A percentile compares a stretch with the other conserved stretches of the same genome.
Conservation (phyloP, 2,329 filamentous ascomycete genomes). For the Leptoxyphium fumago region DNA sequence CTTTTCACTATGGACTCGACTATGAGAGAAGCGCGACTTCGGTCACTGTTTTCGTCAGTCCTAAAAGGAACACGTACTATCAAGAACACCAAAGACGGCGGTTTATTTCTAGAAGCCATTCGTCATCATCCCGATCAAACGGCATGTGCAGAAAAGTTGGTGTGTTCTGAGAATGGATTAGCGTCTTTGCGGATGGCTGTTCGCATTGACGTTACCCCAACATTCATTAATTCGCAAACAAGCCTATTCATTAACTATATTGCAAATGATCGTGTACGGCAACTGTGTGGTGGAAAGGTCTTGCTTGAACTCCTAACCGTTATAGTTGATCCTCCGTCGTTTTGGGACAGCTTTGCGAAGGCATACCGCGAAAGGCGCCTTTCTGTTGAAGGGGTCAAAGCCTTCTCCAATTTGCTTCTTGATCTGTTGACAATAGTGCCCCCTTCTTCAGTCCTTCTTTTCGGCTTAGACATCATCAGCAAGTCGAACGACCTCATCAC, state of each 20-base stretch:
- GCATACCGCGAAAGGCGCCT: conserved; percentile 15
- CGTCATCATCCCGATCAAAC: conserved; percentile 27
- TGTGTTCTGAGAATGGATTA: conserved; percentile 22
- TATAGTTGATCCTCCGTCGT: conserved; percentile 37
- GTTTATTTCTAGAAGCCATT: conserved; percentile 35
- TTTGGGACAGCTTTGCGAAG: conserved; percentile 38
- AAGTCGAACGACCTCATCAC: conserved; percentile 14
- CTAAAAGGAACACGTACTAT: conserved; percentile 26
- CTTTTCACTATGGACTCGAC: no score
- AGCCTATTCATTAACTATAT: conserved; percentile 23
- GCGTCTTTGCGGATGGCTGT: conserved; percentile 26
- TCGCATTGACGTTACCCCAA: conserved; percentile 27
- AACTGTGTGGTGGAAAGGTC: conserved; percentile 36
- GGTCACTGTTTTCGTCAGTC: conserved; percentile 11
- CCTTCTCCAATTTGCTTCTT: conserved; percentile 27
- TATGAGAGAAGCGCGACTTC: not conserved
- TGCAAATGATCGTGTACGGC: conserved; percentile 30
- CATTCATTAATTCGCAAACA: conserved; percentile 30
- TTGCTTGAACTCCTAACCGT: conserved; percentile 32
- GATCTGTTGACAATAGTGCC: conserved; percentile 30
- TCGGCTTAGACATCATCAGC: conserved; percentile 9
- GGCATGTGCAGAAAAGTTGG: conserved; percentile 27
- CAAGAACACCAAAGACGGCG: conserved; percentile 24
- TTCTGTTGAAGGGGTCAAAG: conserved; percentile 11
- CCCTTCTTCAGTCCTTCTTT: not conserved